phyloP scores from a whole-genome alignment of 83 land plant genomes.

The Diphasiastrum complanatum region DNA sequence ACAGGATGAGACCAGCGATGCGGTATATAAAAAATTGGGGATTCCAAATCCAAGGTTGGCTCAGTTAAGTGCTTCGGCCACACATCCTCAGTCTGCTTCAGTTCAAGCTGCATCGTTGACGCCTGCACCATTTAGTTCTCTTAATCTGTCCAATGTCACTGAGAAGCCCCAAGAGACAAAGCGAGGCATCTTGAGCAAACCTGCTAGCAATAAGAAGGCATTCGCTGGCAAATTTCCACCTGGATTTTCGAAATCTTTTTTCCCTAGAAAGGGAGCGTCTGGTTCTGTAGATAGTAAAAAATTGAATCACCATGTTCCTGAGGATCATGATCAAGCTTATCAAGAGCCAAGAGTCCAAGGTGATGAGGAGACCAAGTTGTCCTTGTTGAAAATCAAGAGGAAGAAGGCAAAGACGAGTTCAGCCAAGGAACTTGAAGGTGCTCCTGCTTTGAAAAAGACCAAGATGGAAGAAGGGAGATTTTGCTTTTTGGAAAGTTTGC shows the following conservation, averaged over 20 bases:
- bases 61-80: no score
- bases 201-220: constrained; percentile 21
- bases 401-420: no score
- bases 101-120: constrained; percentile 23
- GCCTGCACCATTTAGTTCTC: constrained; percentile 15
- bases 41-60: constrained; percentile 28
- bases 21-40: constrained; percentile 35
- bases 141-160: constrained; percentile 4
- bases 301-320: constrained; percentile 38
- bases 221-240: constrained; percentile 11
- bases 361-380: no score
- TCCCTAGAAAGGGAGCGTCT: constrained; percentile 24
- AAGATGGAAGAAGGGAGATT: constrained; percentile 24
- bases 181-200: constrained; percentile 41
- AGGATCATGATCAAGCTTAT: no score
- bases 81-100: no score
- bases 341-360: no score
- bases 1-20: constrained; percentile 65
- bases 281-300: constrained; percentile 43
- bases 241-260: constrained; percentile 9
- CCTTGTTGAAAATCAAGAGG: no score
- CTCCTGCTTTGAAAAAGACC: constrained; percentile 30
- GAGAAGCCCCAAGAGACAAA: constrained; percentile 12
- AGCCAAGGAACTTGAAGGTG: no score
- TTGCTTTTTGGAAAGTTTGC: constrained; percentile 2